Conservation (phyloP, 2,329 filamentous ascomycete genomes). For the Aaosphaeria arxii region DNA sequence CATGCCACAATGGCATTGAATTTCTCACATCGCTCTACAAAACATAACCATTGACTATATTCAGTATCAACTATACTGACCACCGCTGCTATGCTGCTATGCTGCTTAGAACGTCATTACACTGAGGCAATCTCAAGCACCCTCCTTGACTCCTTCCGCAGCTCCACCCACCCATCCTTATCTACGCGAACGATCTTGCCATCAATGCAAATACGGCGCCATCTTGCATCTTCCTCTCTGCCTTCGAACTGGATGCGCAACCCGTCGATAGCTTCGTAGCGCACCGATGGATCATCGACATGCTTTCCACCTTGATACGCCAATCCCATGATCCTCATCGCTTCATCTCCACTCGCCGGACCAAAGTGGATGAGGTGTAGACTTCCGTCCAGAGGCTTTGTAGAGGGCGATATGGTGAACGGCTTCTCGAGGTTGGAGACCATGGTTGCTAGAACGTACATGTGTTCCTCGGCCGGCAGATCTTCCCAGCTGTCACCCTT, state of each 20-base stretch:
- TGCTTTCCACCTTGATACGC: slow-evolving; percentile 59
- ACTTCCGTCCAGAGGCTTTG: slow-evolving; percentile 66
- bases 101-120: neutral
- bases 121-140: slow-evolving; percentile 36
- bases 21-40: too few relatives aligned
- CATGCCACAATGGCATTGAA: too few relatives aligned
- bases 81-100: neutral
- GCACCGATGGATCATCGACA: slow-evolving; percentile 54
- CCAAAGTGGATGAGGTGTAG: slow-evolving; percentile 75
- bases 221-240: slow-evolving; percentile 64
- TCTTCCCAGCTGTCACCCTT: slow-evolving; percentile 24
- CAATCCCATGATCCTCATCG: slow-evolving; percentile 72
- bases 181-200: slow-evolving; percentile 79
- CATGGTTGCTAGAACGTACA: slow-evolving; percentile 72
- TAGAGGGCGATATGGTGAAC: slow-evolving; percentile 77
- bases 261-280: slow-evolving; percentile 68
- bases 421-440: slow-evolving; percentile 79
- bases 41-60: too few relatives aligned
- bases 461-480: slow-evolving; percentile 54
- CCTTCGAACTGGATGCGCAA: slow-evolving; percentile 61
- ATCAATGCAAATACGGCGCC: slow-evolving; percentile 88
- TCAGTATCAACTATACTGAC: too few relatives aligned
- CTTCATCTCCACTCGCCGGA: slow-evolving; percentile 59
- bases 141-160: slow-evolving; percentile 49
- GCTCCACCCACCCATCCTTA: slow-evolving; percentile 66